Evolutionary conservation across 2,329 filamentous ascomycete genomes (phyloP).

Genomic region (Cytospora piceae): DNA sequence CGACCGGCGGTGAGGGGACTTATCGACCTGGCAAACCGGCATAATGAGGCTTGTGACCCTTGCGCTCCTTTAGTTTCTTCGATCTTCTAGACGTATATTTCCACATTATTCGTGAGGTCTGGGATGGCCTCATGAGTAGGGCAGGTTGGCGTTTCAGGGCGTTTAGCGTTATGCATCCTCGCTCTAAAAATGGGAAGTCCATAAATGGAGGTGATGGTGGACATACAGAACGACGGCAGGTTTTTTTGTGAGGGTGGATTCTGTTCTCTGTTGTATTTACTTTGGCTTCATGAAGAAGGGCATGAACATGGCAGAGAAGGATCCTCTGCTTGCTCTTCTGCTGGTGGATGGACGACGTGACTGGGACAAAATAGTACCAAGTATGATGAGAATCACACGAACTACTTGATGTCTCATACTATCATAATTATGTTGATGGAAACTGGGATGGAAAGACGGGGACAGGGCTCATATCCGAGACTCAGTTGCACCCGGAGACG

Average conservation of each 20-base stretch:
- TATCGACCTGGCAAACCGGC: slow-evolving; percentile 28
- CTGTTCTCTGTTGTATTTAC: neutral
- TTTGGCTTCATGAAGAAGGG: neutral
- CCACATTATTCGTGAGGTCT: neutral
- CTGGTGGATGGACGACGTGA: too few species aligned
- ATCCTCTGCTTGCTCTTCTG: too few species aligned
- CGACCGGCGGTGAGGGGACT: slow-evolving; percentile 26
- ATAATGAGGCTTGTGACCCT: slow-evolving; percentile 9
- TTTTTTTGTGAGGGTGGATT: neutral
- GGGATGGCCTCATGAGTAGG: neutral
- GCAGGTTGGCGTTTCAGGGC: neutral
- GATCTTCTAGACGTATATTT: slow-evolving; percentile 2
- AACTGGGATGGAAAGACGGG: too few species aligned
- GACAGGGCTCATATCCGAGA: too few species aligned
- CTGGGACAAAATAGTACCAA: too few species aligned
- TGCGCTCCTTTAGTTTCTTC: neutral
- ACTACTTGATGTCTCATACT: too few species aligned
- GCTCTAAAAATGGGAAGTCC: neutral
- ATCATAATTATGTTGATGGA: too few species aligned
- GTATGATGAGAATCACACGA: too few species aligned
- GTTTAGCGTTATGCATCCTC: neutral
- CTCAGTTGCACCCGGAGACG: too few species aligned
- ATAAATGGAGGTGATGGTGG: neutral
- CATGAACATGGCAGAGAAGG: neutral
- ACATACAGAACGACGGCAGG: neutral